Evolutionary conservation across 108 stramenopile genomes (phyloP).

Genomic region (Chaetoceros tenuissimus): DNA sequence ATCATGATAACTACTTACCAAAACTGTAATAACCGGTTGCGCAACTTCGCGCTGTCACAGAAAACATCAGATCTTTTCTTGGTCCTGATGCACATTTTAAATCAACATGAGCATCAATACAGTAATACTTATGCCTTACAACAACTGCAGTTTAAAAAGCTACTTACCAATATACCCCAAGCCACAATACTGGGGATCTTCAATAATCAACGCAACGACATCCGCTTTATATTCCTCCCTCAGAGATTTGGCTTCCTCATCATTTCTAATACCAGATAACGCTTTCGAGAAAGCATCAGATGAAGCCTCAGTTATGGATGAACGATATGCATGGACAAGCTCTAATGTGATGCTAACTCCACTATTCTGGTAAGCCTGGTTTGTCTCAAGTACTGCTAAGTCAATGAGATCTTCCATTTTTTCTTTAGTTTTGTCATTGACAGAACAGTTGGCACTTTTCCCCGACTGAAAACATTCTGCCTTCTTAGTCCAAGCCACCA

Average conservation of each 20-base stretch:
- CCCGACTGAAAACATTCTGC: constrained; percentile 5
- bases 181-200: constrained; percentile 11
- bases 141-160: no score
- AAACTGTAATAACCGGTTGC: constrained; percentile 10
- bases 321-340: constrained; percentile 1
- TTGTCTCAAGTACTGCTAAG: constrained; percentile 13
- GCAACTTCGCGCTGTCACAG: constrained; percentile 2
- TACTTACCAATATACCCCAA: constrained; percentile 5
- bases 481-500: constrained; percentile 7
- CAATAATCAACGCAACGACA: constrained; percentile 9
- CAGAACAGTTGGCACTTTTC: background rate
- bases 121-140: no score
- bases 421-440: background rate
- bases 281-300: background rate
- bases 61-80: constrained; percentile 3
- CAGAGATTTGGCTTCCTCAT: constrained; percentile 8
- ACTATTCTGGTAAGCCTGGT: constrained; percentile 2
- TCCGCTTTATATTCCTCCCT: constrained; percentile 9
- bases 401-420: background rate
- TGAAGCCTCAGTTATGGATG: background rate
- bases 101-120: no score
- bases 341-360: constrained; percentile 1
- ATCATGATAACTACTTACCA: background rate
- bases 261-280: background rate
- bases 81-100: no score